Base-by-base conservation (phyloP, 2,329 filamentous ascomycete genomes). In the Ascochyta lentis region DNA sequence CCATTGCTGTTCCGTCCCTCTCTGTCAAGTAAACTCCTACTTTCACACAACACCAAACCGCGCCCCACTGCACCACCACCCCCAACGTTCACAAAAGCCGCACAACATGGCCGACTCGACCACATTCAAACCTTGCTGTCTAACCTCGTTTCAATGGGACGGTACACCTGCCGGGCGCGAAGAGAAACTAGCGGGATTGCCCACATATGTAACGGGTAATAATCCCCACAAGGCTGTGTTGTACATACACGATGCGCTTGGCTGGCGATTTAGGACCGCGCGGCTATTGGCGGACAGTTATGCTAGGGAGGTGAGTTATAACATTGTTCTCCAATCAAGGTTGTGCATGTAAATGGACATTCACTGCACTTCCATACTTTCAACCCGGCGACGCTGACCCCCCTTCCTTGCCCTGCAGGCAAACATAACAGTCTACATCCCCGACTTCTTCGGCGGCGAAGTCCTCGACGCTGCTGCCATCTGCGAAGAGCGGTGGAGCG, bases 261-360 rank as follows among this genome's bases (percentile, higher is more conserved):
- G 79, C 48, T 80, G 73, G 73, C 69, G 72, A 38, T 76, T 80
- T 51, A 63, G 64, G 31, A 80, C 80, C 60, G 68, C 70, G 23
- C 71, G 78, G 22, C 68, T 81, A 1, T 70, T 80, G 7, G 78
- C 78, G 6, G 79, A 81, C 54, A 61, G 73, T 16, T 80, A 80
- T 61, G 78, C 79, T 41, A 66, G 68, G 19, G 66, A 69, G 51
- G 58, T 54, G 12, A 31, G 29, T 31, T 3, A 19, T 3, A 3
- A 19, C 3, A 19, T 19, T 19, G 19, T 19, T 19, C 19, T 19
- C 19, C 19, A 19, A 19, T 19, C 19, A 19, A 19, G 19, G 19
- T 19, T 19, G 19, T 19, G 19, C 19, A 19, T 19, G 19, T 19
- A 19, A 19, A 19, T 19, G 19, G 19, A 12, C 12, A 10, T 29